Evolutionary conservation across 768 basidiomycete species (phyloP).

Genomic region (Mycena olivaceomarginata): DNA sequence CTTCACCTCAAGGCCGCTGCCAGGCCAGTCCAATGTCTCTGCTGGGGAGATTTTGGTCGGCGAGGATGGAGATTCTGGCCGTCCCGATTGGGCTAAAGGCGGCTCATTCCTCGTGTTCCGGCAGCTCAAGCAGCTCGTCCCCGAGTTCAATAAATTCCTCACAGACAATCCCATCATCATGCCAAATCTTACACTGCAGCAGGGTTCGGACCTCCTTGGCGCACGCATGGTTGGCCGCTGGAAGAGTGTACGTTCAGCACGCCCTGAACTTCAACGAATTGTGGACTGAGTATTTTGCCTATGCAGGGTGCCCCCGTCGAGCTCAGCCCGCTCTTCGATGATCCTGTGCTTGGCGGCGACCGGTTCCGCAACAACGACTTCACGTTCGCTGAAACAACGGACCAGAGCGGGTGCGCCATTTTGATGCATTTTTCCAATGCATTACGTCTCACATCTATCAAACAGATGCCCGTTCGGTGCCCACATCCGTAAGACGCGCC

Average conservation of each 20-base stretch:
- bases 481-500: constrained; percentile 45
- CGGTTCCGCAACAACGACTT: constrained; percentile 38
- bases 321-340: constrained; percentile 25
- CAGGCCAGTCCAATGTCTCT: constrained; percentile 41
- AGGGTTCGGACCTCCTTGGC: constrained; percentile 71
- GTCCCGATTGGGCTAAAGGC: constrained; percentile 50
- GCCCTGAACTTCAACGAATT: neutral
- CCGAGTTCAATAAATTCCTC: constrained; percentile 66
- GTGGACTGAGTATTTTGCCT: neutral
- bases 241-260: constrained; percentile 64
- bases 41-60: constrained; percentile 46
- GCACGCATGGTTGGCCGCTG: constrained; percentile 68
- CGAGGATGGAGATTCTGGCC: constrained; percentile 48
- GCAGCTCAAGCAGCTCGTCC: constrained; percentile 47
- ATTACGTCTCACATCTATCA: neutral
- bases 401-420: constrained; percentile 21
- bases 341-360: constrained; percentile 34
- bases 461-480: constrained; percentile 23
- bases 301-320: constrained; percentile 32
- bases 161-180: constrained; percentile 60
- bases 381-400: constrained; percentile 7
- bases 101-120: constrained; percentile 56
- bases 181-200: constrained; percentile 56
- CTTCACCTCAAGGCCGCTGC: constrained; percentile 31
- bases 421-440: too few relatives aligned